phyloP scores from a whole-genome alignment of 768 basidiomycete species.

The Kwoniella sp. region DNA sequence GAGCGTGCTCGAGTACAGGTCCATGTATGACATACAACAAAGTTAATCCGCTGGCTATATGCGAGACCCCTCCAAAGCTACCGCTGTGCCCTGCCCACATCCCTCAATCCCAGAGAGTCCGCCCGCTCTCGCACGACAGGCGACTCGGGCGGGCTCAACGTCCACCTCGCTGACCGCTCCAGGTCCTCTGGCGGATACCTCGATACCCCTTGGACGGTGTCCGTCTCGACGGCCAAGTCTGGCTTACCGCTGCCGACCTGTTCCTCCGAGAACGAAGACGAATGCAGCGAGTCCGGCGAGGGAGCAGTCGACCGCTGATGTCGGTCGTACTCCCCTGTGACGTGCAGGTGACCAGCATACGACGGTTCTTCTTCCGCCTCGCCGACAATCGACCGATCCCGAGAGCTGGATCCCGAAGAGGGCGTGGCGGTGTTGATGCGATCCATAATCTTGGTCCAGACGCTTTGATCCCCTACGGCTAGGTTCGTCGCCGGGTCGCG shows the following conservation, averaged over 20 bases:
- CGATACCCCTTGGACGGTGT: background rate
- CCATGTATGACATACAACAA: too few relatives aligned
- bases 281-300: constrained; percentile 11
- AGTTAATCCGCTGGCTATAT: too few relatives aligned
- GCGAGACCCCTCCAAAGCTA: too few relatives aligned
- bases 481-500: background rate
- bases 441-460: constrained; percentile 11
- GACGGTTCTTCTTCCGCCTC: constrained; percentile 5
- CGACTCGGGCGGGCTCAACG: constrained; percentile 12
- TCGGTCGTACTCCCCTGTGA: too few relatives aligned
- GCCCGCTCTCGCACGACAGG: constrained; percentile 3
- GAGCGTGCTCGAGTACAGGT: too few relatives aligned
- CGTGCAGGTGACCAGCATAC: too few relatives aligned
- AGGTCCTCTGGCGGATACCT: constrained; percentile 1
- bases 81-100: too few relatives aligned
- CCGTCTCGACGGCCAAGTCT: background rate
- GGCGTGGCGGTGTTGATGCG: background rate
- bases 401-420: background rate
- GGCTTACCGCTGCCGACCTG: background rate
- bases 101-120: constrained; percentile 5
- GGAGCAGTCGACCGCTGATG: constrained; percentile 9
- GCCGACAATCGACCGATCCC: background rate
- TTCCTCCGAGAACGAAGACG: background rate
- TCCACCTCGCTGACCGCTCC: constrained; percentile 16
- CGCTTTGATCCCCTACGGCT: background rate